Evolutionary conservation across 2,329 filamentous ascomycete species (phyloP).

Genomic region (Xenoacremonium recifei): DNA sequence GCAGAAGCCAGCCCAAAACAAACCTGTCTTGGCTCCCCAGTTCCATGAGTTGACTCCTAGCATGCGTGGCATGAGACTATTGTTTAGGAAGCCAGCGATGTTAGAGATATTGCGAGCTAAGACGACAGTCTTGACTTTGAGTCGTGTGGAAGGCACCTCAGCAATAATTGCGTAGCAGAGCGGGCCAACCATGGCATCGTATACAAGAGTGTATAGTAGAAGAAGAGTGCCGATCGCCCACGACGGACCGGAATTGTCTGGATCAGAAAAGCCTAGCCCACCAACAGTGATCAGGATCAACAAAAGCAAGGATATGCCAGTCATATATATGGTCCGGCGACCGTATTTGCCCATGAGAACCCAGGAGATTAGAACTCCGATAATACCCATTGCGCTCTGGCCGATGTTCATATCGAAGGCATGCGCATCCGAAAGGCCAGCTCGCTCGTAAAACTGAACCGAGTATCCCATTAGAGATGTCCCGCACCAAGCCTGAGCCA

Average conservation of each 20-base stretch:
- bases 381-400: slow-evolving; percentile 41
- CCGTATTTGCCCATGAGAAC: slow-evolving; percentile 40
- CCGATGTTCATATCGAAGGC: slow-evolving; percentile 40
- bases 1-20: not conserved
- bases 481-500: slow-evolving; percentile 39
- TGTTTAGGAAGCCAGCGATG: not conserved
- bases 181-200: slow-evolving; percentile 35
- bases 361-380: slow-evolving; percentile 47
- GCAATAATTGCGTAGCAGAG: slow-evolving; percentile 84
- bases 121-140: not conserved
- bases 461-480: slow-evolving; percentile 55
- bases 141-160: slow-evolving; percentile 36
- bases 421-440: slow-evolving; percentile 33
- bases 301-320: slow-evolving; percentile 48
- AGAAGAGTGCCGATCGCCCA: slow-evolving; percentile 47
- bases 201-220: slow-evolving; percentile 42
- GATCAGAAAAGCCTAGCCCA: slow-evolving; percentile 50
- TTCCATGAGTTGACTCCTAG: not conserved
- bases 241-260: slow-evolving; percentile 36
- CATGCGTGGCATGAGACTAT: not conserved
- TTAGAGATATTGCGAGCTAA: not conserved
- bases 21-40: not conserved
- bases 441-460: slow-evolving; percentile 47
- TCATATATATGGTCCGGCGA: slow-evolving; percentile 42
- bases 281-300: slow-evolving; percentile 42